Percentiles rank a stretch among this genome's conserved stretches.
These are phyloP conservation scores for Chrysanthemum seticuspe DNA, from an alignment of 129 eudicot species.

Conservation along the genomic window DNA sequence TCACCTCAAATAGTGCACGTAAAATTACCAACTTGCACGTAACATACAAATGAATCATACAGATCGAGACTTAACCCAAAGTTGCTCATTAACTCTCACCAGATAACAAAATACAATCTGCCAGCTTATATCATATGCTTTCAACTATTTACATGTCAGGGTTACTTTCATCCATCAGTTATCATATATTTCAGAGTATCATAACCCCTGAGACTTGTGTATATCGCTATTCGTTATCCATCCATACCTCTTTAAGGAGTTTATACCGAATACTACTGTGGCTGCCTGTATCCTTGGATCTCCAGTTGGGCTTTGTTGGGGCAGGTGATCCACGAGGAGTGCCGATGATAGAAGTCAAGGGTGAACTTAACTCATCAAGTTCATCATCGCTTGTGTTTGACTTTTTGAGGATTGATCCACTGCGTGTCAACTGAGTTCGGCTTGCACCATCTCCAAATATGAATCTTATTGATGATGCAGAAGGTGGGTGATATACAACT, in stretches of 20 bases:
- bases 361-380: conserved; percentile 74
- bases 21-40: conserved; percentile 13
- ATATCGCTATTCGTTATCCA: conserved; percentile 35
- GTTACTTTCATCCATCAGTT: conserved; percentile 6
- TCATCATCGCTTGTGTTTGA: conserved; percentile 93
- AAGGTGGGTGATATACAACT: conserved; percentile 53
- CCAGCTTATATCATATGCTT: conserved; percentile 20
- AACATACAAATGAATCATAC: conserved; percentile 3
- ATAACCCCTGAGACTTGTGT: neutral
- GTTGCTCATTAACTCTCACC: conserved; percentile 19
- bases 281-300: conserved; percentile 28
- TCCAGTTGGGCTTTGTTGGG: conserved; percentile 35
- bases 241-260: conserved; percentile 81
- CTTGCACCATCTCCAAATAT: conserved; percentile 44
- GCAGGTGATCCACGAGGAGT: conserved; percentile 23
- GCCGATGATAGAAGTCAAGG: conserved; percentile 48
- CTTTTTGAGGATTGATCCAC: conserved; percentile 64
- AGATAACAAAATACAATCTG: conserved; percentile 16
- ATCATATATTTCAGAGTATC: conserved; percentile 4
- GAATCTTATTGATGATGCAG: conserved; percentile 48
- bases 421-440: conserved; percentile 48
- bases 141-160: conserved; percentile 27
- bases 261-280: conserved; percentile 54
- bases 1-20: neutral
- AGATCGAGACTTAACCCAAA: neutral